Percentiles rank a stretch among this genome's conserved stretches.
These are phyloP conservation scores for Solanum chacoense DNA, from an alignment of 305 asterid genomes.

Conservation along the genomic window DNA sequence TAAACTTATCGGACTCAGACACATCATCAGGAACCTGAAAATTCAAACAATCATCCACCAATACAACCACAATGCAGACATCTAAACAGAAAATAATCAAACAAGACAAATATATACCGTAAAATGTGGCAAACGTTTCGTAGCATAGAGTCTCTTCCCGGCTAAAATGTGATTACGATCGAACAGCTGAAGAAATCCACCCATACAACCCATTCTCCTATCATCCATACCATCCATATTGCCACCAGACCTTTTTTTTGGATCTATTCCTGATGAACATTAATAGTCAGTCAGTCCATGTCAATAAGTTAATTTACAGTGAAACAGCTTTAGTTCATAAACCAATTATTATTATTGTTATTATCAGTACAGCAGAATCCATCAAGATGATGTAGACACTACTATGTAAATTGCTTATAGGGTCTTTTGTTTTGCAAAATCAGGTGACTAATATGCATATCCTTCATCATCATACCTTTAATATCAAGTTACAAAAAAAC, in stretches of 20 bases:
- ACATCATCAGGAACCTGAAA: constrained; percentile 38
- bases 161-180: constrained; percentile 72
- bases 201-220: constrained; percentile 58
- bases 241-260: not conserved
- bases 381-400: not conserved
- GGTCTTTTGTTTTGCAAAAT: not conserved
- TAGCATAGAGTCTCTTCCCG: constrained; percentile 42
- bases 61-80: not conserved
- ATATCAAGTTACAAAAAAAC: not conserved
- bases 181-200: constrained; percentile 75
- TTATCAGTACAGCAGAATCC: not conserved
- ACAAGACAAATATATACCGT: constrained; percentile 15
- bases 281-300: not conserved
- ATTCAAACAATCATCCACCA: not conserved
- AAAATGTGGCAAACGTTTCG: constrained; percentile 61
- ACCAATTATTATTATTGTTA: not conserved
- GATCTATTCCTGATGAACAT: constrained; percentile 1
- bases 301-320: not conserved
- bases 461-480: not conserved
- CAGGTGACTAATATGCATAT: not conserved
- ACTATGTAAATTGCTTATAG: not conserved
- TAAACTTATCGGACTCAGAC: constrained; percentile 41
- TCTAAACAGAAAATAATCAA: not conserved
- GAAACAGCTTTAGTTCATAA: not conserved
- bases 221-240: constrained; percentile 5